phyloP scores from a whole-genome alignment of 129 eudicot species.

The Artemisia annua region DNA sequence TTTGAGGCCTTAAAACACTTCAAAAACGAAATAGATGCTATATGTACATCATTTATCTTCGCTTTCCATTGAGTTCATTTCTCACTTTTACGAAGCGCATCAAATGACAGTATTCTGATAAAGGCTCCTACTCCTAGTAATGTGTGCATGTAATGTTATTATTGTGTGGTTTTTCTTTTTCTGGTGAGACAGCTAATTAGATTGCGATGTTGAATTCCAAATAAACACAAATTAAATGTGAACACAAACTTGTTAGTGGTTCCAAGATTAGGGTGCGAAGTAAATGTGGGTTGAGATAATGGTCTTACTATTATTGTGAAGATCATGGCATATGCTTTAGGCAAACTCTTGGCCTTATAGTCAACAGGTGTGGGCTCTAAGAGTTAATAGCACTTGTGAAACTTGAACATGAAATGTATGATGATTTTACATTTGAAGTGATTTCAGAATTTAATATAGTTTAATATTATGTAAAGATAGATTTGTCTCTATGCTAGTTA shows the following conservation, averaged over 20 bases:
- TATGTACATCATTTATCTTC: too few species aligned
- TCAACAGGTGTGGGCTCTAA: background rate
- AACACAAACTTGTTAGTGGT: background rate
- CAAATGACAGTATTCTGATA: too few species aligned
- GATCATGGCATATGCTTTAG: background rate
- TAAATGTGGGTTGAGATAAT: background rate
- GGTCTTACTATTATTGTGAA: too few species aligned
- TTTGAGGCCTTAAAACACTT: too few species aligned
- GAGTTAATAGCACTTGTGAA: background rate
- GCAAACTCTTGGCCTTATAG: background rate
- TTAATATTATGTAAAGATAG: background rate
- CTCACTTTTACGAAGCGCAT: too few species aligned
- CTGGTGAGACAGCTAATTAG: too few species aligned
- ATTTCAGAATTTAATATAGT: background rate
- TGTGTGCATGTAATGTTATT: too few species aligned
- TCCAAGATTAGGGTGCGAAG: conserved; percentile 1
- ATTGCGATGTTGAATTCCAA: conserved; percentile 2
- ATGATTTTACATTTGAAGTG: conserved; percentile 7
- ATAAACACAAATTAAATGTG: background rate
- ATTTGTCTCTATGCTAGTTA: background rate
- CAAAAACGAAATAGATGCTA: too few species aligned
- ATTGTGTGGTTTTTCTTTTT: too few species aligned
- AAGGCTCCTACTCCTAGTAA: too few species aligned
- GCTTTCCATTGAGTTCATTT: too few species aligned
- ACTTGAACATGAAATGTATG: background rate